Evolutionary conservation across 1,139 yeast species (phyloP), one percentile per base, ranked within the genome.

Genomic region (Magnusiomyces clavatus): DNA sequence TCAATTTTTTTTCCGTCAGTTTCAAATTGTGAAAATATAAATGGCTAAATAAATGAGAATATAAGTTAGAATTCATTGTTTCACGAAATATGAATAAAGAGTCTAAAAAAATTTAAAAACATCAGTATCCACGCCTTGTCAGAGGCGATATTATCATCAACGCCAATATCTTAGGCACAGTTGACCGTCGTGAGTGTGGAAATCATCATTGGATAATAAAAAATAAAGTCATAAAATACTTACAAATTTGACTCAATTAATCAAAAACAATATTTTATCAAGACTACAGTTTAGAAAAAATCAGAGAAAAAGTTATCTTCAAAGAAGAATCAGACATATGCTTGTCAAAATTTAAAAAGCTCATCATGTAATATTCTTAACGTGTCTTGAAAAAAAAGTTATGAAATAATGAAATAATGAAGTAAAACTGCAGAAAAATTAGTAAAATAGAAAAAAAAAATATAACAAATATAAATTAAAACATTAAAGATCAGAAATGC

Each of bases 131-230:
- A 84, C 88, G 96, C 97, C 97, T 86, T 85, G 97, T 90, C 96
- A 90, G 81, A 87, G 97, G 97, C 97, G 76, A 72, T 72, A 70
- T 80, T 72, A 90, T 97, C 90, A 90, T 97, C 90, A 78, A 69
- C 88, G 80, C 77, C 74, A 78, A 78, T 77, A 81, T 81, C 78
- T 80, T 78, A 76, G 79, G 82, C 89, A 77, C 96, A 89, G 97
- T 86, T 84, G 97, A 90, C 97, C 97, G 97, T 90, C 97, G 97
- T 90, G 97, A 89, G 83, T 76, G 86, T 87, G 90, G 86, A 72
- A 76, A 74, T 87, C 97, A 89, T 89, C 77, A 82, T 85, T 84
- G 69, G 60, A 58, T n/a, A n/a, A n/a, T n/a, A n/a, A n/a, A 53
- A 53, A 16, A 16, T 39, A 36, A 38, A 16, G 35, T 14, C 4